Conservation (phyloP, 2,329 filamentous ascomycete genomes). For the Diaporthe sp. region DNA sequence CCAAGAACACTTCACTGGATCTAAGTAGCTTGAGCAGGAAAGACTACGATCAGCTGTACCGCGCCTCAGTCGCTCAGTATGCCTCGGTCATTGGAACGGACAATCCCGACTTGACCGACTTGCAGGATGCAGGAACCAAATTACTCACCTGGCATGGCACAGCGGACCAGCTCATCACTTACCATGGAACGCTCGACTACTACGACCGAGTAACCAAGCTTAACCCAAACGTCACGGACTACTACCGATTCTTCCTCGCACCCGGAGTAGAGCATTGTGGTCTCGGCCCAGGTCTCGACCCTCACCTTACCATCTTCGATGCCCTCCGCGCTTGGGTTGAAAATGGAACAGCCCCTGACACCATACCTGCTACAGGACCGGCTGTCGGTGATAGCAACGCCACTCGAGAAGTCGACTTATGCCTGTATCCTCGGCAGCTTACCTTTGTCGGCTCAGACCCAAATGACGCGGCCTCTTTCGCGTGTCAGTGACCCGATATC, state of each 20-base stretch:
- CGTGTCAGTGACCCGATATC: not conserved
- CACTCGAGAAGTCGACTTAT: conserved; percentile 14
- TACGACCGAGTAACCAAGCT: conserved; percentile 49
- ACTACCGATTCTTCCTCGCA: conserved; percentile 64
- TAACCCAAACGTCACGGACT: conserved; percentile 57
- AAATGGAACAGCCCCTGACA: conserved; percentile 38
- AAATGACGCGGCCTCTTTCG: conserved; percentile 4
- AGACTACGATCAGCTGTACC: not conserved
- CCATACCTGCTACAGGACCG: conserved; percentile 36
- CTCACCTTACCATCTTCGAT: conserved; percentile 47
- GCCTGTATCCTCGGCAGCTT: conserved; percentile 17
- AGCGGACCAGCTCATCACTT: conserved; percentile 52
- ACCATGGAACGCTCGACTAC: conserved; percentile 49
- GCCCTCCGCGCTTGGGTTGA: conserved; percentile 42
- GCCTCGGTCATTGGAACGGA: conserved; percentile 22
- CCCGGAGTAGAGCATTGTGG: conserved; percentile 65
- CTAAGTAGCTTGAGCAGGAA: not conserved
- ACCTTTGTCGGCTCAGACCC: conserved; percentile 24
- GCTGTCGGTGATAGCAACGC: not conserved
- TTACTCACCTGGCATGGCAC: conserved; percentile 57
- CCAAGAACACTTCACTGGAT: conserved; percentile 24
- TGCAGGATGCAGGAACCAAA: conserved; percentile 53
- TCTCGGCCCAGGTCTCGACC: conserved; percentile 49
- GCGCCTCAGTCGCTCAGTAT: conserved; percentile 24
- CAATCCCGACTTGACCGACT: conserved; percentile 43